Percentiles rank a stretch among this genome's conserved stretches.
These are phyloP conservation scores for Aschersonia sp. DNA, from an alignment of 2,329 filamentous ascomycete genomes.

Conservation along the genomic window DNA sequence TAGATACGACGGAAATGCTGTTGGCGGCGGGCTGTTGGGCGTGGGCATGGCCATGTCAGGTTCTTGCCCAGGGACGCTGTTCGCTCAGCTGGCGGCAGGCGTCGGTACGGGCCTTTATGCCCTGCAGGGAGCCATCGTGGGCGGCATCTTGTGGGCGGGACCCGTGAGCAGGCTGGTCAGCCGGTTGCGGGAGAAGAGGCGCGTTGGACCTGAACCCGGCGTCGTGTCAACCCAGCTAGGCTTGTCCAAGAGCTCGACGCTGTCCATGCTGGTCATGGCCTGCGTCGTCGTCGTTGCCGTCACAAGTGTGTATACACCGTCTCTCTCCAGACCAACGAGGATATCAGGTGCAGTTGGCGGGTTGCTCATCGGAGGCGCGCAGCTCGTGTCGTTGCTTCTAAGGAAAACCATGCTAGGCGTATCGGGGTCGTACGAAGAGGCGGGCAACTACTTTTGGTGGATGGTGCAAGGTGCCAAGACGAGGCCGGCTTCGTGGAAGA, in stretches of 20 bases:
- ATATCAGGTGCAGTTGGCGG: constrained; percentile 39
- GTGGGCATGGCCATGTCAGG: constrained; percentile 53
- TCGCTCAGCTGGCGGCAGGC: constrained; percentile 43
- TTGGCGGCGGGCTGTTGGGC: constrained; percentile 48
- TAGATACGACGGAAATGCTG: constrained; percentile 47
- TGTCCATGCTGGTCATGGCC: constrained; percentile 28
- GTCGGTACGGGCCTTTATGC: constrained; percentile 36
- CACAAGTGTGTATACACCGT: constrained; percentile 14
- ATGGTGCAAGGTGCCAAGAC: constrained; percentile 15
- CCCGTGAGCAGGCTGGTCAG: constrained; percentile 22
- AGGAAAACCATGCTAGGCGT: constrained; percentile 43
- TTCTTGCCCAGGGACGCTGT: constrained; percentile 50
- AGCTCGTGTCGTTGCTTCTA: constrained; percentile 38
- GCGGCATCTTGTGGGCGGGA: constrained; percentile 37
- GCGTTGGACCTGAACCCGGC: constrained; percentile 12
- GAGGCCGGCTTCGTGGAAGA: constrained; percentile 20
- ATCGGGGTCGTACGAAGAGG: constrained; percentile 46
- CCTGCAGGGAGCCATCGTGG: constrained; percentile 37
- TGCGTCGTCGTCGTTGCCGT: constrained; percentile 25
- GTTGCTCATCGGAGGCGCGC: constrained; percentile 41
- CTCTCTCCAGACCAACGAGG: constrained; percentile 13
- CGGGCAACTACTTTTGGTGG: constrained; percentile 39
- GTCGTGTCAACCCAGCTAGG: constrained; percentile 26
- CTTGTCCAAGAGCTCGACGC: constrained; percentile 17
- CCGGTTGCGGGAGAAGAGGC: constrained; percentile 10